phyloP scores from a whole-genome alignment of 2,329 filamentous ascomycete species.

The Lasiodiplodia citricola region DNA sequence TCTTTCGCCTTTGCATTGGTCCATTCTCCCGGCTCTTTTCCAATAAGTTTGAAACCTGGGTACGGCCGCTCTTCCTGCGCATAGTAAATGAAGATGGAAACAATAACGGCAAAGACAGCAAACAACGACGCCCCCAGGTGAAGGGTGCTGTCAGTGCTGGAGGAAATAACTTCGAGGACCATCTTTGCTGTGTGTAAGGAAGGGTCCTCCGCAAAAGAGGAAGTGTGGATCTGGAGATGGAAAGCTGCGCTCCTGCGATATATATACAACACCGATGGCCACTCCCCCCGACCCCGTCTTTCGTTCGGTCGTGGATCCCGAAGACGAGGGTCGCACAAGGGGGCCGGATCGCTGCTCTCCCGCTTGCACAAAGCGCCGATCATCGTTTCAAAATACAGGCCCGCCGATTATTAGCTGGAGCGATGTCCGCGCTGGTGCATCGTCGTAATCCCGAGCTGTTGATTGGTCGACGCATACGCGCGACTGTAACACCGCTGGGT shows the following conservation, averaged over 20 bases:
- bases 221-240: neutral
- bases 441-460: neutral
- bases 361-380: slow-evolving; percentile 1
- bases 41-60: neutral
- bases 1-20: neutral
- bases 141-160: neutral
- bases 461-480: neutral
- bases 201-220: neutral
- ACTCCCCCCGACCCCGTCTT: neutral
- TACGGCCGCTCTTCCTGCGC: slow-evolving; percentile 1
- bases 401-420: neutral
- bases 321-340: neutral
- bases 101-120: neutral
- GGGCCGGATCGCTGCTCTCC: neutral
- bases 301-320: neutral
- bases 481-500: no score
- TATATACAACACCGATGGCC: neutral
- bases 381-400: neutral
- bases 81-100: neutral
- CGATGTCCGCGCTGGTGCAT: neutral
- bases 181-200: neutral
- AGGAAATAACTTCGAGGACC: neutral
- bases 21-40: slow-evolving; percentile 3
- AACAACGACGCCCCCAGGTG: neutral
- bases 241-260: neutral